phyloP scores from a whole-genome alignment of 306 rosid species.

The Canavalia ensiformis region DNA sequence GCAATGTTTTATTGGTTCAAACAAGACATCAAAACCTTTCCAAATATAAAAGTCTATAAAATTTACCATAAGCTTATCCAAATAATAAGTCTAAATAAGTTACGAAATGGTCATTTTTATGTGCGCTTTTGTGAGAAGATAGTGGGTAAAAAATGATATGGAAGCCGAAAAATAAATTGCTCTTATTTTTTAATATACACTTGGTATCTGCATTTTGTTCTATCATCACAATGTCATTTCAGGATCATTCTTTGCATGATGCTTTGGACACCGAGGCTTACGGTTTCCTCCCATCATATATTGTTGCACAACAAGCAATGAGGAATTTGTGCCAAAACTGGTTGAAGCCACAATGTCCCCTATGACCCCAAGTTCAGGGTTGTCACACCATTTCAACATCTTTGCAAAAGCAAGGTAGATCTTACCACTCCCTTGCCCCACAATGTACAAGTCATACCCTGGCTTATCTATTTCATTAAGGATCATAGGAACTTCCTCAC shows the following conservation, averaged over 20 bases:
- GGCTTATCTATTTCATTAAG: slow-evolving; percentile 44
- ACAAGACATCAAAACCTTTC: no score
- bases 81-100: no score
- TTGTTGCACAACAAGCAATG: slow-evolving; percentile 61
- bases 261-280: neutral
- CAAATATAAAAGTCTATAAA: no score
- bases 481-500: slow-evolving; percentile 49
- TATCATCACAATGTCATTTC: neutral
- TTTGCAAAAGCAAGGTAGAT: neutral
- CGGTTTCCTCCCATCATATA: slow-evolving; percentile 20
- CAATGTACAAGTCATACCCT: slow-evolving; percentile 54
- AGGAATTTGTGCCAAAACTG: slow-evolving; percentile 48
- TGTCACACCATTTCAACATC: slow-evolving; percentile 58
- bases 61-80: no score
- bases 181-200: neutral
- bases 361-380: slow-evolving; percentile 56
- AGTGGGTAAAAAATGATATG: neutral
- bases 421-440: slow-evolving; percentile 53
- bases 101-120: no score
- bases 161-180: neutral
- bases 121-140: neutral
- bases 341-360: slow-evolving; percentile 56
- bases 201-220: neutral
- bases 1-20: no score
- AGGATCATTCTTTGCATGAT: neutral